These are phyloP conservation scores for Herpotrichia juniperi DNA, from an alignment of 2,329 filamentous ascomycete genomes.

Conservation along the genomic window DNA sequence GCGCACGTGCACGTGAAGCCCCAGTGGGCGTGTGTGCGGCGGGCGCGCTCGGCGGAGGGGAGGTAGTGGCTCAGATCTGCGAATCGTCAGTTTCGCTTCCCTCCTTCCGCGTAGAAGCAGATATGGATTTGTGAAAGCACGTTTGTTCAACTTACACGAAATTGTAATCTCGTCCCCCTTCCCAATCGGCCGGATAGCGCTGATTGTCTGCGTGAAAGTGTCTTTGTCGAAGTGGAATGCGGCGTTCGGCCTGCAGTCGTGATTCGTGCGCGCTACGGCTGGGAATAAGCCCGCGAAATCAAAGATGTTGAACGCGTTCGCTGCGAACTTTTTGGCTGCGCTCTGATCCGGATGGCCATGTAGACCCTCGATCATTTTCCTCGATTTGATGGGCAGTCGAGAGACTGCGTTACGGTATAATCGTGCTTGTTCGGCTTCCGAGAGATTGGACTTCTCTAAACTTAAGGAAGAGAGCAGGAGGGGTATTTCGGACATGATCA, in stretches of 20 bases:
- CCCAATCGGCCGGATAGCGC: neutral
- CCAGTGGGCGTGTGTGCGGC: neutral
- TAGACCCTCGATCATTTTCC: neutral
- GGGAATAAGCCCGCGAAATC: slow-evolving; percentile 3
- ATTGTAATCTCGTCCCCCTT: slow-evolving; percentile 5
- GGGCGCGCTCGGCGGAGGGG: neutral
- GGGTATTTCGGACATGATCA: neutral
- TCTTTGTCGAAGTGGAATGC: slow-evolving; percentile 2
- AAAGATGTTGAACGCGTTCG: slow-evolving; percentile 4
- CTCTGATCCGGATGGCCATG: neutral
- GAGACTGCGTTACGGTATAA: neutral
- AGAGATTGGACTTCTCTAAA: neutral
- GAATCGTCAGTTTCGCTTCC: neutral
- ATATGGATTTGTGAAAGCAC: no score
- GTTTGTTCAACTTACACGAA: slow-evolving; percentile 2
- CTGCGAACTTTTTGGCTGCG: neutral
- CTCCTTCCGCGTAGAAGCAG: no score
- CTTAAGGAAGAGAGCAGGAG: neutral
- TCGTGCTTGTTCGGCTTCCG: neutral
- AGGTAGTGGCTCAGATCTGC: slow-evolving; percentile 4
- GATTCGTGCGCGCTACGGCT: neutral
- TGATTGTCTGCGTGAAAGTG: slow-evolving; percentile 1
- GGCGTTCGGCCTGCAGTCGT: slow-evolving; percentile 3
- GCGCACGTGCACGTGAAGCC: neutral
- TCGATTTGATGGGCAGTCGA: neutral